A percentile compares a stretch with the other conserved stretches of the same genome.
Conservation (phyloP, 2,329 filamentous ascomycete genomes). For the Amesomyces nigricolor region DNA sequence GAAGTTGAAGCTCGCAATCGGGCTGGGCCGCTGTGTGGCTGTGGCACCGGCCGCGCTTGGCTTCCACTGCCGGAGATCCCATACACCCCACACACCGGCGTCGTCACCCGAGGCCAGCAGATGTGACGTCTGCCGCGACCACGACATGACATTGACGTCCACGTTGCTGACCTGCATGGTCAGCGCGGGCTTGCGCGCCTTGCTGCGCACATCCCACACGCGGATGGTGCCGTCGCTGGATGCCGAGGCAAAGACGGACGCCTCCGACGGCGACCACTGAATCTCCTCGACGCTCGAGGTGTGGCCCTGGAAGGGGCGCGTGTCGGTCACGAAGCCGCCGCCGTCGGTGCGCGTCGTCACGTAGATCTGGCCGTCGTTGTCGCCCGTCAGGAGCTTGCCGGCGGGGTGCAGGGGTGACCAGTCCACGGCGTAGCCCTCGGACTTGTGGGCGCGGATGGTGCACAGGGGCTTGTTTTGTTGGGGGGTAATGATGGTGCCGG, state of each 20-base stretch:
- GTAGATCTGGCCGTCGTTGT: constrained; percentile 86
- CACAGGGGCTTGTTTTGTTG: constrained; percentile 83
- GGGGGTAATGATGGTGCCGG: constrained; percentile 71
- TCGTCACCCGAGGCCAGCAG: constrained; percentile 89
- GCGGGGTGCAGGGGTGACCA: constrained; percentile 80
- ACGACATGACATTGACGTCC: constrained; percentile 95
- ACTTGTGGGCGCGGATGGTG: constrained; percentile 84
- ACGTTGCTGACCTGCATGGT: constrained; percentile 75
- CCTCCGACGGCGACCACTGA: constrained; percentile 92
- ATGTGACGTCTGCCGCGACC: constrained; percentile 83
- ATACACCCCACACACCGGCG: constrained; percentile 89
- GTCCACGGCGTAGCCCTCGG: constrained; percentile 93
- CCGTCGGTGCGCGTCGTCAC: constrained; percentile 79
- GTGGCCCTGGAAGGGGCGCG: constrained; percentile 77
- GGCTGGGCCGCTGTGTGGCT: constrained; percentile 55
- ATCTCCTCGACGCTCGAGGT: constrained; percentile 84
- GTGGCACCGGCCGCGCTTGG: constrained; percentile 44
- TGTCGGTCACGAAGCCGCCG: constrained; percentile 85
- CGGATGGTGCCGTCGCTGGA: constrained; percentile 92
- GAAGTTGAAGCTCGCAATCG: constrained; percentile 90
- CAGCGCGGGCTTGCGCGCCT: constrained; percentile 81
- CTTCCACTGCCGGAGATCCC: constrained; percentile 96
- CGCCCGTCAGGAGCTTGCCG: constrained; percentile 85
- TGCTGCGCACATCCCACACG: constrained; percentile 91
- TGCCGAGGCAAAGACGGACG: constrained; percentile 88